phyloP scores from a whole-genome alignment of 2,329 filamentous ascomycete genomes.

The Alternaria brassicicola region DNA sequence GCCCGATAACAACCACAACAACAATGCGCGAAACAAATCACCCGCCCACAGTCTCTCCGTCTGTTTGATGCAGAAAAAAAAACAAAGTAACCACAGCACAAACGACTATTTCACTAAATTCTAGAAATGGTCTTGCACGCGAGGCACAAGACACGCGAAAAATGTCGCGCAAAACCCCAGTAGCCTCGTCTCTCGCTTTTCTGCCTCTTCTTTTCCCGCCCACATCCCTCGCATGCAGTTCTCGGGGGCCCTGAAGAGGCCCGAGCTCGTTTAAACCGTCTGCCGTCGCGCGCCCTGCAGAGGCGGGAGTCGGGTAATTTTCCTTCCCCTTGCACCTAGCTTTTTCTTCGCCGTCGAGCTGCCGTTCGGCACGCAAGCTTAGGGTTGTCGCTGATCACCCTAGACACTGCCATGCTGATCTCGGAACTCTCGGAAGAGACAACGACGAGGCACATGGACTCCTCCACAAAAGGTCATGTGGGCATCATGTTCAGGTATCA shows the following conservation, averaged over 20 bases:
- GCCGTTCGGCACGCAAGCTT: constrained; percentile 7
- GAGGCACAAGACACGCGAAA: not conserved
- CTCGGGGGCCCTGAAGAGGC: constrained; percentile 5
- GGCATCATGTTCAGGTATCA: not conserved
- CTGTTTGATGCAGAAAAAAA: not conserved
- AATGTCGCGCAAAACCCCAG: constrained; percentile 5
- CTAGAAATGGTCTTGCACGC: constrained; percentile 1
- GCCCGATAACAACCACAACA: constrained; percentile 1
- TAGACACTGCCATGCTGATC: not conserved
- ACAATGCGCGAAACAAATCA: not conserved
- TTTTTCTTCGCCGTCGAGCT: not conserved
- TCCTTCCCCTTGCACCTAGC: not conserved
- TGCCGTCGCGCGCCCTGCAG: not conserved
- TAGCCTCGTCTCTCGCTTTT: constrained; percentile 2
- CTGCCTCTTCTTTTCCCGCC: not conserved
- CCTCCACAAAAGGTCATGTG: not conserved
- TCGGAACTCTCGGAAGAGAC: not conserved
- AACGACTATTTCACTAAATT: constrained; percentile 8
- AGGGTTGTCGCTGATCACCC: constrained; percentile 5
- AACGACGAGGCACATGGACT: not conserved
- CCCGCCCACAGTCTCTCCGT: constrained; percentile 5
- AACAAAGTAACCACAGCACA: not conserved
- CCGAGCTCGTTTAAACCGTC: constrained; percentile 6
- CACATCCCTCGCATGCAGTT: not conserved
- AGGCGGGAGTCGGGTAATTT: constrained; percentile 18